Percentiles rank a stretch among this genome's conserved stretches.
These are phyloP conservation scores for Myriosclerotinia duriaeana DNA, from an alignment of 2,329 filamentous ascomycete genomes.

Conservation along the genomic window DNA sequence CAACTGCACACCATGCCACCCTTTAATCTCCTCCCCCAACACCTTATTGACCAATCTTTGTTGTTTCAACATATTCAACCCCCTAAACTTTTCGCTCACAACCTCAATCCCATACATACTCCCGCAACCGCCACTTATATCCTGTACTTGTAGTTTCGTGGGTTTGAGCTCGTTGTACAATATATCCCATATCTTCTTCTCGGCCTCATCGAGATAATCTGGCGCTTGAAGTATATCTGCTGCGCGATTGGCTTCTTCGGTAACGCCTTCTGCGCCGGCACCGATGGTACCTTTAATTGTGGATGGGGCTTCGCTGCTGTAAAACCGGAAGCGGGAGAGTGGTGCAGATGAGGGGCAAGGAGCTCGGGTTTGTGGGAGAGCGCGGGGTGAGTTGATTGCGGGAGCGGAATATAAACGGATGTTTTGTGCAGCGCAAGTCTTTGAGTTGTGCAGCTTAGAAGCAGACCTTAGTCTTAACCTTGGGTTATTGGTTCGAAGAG, in stretches of 20 bases:
- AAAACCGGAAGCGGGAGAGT: background rate
- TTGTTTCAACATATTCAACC: slow-evolving; percentile 73
- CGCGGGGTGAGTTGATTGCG: background rate
- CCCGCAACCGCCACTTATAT: slow-evolving; percentile 80
- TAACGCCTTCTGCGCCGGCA: slow-evolving; percentile 1
- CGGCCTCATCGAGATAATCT: slow-evolving; percentile 19
- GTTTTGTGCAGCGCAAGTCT: background rate
- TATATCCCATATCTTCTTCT: slow-evolving; percentile 27
- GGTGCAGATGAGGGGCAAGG: slow-evolving; percentile 3
- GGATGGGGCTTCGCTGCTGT: slow-evolving; percentile 18
- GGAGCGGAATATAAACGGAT: background rate
- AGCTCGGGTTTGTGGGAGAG: background rate
- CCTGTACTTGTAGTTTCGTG: slow-evolving; percentile 54
- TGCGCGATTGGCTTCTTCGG: background rate
- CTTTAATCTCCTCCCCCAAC: slow-evolving; percentile 72
- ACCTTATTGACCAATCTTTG: slow-evolving; percentile 77
- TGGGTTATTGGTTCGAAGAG: background rate
- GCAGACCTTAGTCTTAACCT: background rate
- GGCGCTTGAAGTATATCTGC: slow-evolving; percentile 11
- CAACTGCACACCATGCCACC: slow-evolving; percentile 81
- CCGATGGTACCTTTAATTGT: slow-evolving; percentile 6
- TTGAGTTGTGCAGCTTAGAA: background rate
- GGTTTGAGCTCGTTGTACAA: slow-evolving; percentile 39
- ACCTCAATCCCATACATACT: slow-evolving; percentile 87
- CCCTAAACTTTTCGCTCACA: slow-evolving; percentile 68